Evolutionary conservation across 768 basidiomycete species (phyloP).

Genomic region (Pleurotus salmoneostramineus): DNA sequence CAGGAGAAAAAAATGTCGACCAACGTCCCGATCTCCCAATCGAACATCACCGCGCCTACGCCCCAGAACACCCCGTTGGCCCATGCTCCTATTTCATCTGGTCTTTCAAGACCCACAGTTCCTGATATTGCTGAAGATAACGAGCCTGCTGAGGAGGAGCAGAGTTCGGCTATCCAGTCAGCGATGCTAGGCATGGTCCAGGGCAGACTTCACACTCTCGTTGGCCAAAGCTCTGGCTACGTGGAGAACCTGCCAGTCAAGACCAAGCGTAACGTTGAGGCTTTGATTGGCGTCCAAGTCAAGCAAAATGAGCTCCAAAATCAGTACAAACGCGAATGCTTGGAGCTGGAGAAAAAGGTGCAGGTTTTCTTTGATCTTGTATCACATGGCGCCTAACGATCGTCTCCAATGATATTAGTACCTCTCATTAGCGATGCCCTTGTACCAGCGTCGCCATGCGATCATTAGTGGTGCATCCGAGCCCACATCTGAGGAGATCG

Average conservation of each 20-base stretch:
- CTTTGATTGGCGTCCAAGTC: slow-evolving; percentile 89
- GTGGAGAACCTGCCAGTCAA: slow-evolving; percentile 82
- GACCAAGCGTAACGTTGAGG: slow-evolving; percentile 84
- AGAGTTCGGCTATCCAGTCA: slow-evolving; percentile 40
- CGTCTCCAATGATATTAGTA: slow-evolving; percentile 40
- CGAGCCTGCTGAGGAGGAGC: slow-evolving; percentile 63
- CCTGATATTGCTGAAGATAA: slow-evolving; percentile 85
- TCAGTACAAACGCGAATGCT: slow-evolving; percentile 91
- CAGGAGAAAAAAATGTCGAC: slow-evolving; percentile 49
- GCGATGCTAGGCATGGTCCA: slow-evolving; percentile 87
- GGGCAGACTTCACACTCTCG: slow-evolving; percentile 75
- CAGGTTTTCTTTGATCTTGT: slow-evolving; percentile 6
- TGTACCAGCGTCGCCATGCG: slow-evolving; percentile 81
- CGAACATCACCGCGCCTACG: slow-evolving; percentile 80
- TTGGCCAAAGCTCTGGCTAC: slow-evolving; percentile 93
- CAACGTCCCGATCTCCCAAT: slow-evolving; percentile 57
- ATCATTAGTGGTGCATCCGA: slow-evolving; percentile 77
- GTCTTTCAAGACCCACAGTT: slow-evolving; percentile 83
- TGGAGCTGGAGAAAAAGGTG: slow-evolving; percentile 95
- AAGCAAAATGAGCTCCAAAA: slow-evolving; percentile 90
- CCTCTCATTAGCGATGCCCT: slow-evolving; percentile 70
- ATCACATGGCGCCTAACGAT: slow-evolving; percentile 5
- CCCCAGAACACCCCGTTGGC: slow-evolving; percentile 90
- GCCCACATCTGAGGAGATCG: slow-evolving; percentile 79
- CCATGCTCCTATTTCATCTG: slow-evolving; percentile 73